Evolutionary conservation across 257 asterid species (phyloP), one percentile per base, ranked within the genome.

Genomic region (Mentha longifolia): DNA sequence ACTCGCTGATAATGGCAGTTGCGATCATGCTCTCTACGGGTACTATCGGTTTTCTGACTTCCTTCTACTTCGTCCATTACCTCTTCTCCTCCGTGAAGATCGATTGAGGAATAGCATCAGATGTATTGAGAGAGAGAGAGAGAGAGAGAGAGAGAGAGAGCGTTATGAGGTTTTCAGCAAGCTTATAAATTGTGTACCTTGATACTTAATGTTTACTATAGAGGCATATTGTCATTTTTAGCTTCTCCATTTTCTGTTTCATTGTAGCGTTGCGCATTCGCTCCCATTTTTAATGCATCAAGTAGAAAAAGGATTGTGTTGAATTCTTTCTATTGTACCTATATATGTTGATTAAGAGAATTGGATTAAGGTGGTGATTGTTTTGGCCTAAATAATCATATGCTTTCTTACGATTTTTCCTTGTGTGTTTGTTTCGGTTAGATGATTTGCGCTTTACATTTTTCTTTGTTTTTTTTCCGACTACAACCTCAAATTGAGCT

Each of bases 61-160:
- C 96, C 3, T 92, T 92, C 80, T 87, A 80, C 84, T 92, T 92
- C 22, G 92, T 89, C 65, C 96, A 89, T 77, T 89, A 85, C 82
- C 92, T 92, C 30, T 92, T 92, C 78, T 89, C 96, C 9, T 92
- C 96, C 0, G 96, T 92, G 81, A 89, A 92, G 87, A 89, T 89
- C 61, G 97, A 91, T 71, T 88, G 85, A 90, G 55, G 65, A 67
- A 59, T 55, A 56, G 56, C n/a, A 43, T 58, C 12, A 61, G 28
- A 35, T 52, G 60, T 69, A 39, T 54, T 0, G 35, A 49, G 19
- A 51, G 19, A 46, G 16, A 49, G 43, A 56, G 76, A 65, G 65
- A 56, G 76, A 65, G 65, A 56, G 76, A 65, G 65, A n/a, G n/a
- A n/a, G 33, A 49, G 19, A 51, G 19, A 56, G 76, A 65, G 65